Conservation (phyloP, 2,329 filamentous ascomycete genomes). For the Samsoniella hepiali region DNA sequence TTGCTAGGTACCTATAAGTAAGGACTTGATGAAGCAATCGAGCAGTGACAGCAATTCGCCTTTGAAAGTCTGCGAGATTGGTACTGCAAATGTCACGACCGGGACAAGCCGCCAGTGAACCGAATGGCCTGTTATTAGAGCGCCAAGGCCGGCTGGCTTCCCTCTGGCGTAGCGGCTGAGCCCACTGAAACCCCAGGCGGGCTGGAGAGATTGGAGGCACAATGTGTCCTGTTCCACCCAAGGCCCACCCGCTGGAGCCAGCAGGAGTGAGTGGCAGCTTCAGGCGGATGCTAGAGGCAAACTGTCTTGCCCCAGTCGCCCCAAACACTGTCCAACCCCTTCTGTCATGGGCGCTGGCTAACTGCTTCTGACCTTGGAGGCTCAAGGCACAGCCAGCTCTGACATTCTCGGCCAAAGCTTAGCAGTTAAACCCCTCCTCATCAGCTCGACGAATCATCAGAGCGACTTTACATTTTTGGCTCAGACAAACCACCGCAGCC, state of each 20-base stretch:
- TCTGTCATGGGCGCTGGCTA: neutral
- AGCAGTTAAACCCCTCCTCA: neutral
- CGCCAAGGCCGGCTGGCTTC: neutral
- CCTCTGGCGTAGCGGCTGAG: neutral
- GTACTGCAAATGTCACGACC: neutral
- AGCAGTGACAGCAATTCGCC: neutral
- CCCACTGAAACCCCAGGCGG: neutral
- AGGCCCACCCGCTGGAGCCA: neutral
- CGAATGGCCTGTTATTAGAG: neutral
- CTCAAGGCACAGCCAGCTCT: neutral
- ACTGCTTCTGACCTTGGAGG: neutral
- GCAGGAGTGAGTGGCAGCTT: no score
- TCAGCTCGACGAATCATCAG: neutral
- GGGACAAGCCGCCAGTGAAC: neutral
- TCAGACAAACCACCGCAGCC: neutral
- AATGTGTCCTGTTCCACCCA: constrained; percentile 14
- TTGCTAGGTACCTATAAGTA: neutral
- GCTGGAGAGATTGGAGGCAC: neutral
- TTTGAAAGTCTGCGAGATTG: neutral
- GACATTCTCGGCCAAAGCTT: neutral
- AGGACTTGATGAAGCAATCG: neutral
- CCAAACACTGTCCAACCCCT: neutral
- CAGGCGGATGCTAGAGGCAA: neutral
- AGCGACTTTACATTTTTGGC: neutral
- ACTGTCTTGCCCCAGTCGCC: neutral